Conservation (phyloP, 2,329 filamentous ascomycete species). For the Penicillium sumatraense region DNA sequence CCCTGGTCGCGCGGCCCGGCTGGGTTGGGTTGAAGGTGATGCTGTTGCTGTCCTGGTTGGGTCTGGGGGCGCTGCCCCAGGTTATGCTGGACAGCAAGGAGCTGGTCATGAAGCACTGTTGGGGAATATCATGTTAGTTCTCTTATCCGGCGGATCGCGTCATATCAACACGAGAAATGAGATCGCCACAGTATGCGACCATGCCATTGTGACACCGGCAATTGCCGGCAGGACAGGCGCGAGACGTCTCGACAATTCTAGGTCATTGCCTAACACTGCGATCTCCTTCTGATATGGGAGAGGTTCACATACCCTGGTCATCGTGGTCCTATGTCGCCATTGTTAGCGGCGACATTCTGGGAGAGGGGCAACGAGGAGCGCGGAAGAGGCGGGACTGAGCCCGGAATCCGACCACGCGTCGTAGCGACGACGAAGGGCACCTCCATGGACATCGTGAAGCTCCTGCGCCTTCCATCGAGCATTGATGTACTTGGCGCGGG, state of each 20-base stretch:
- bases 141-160: not conserved
- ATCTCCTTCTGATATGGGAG: not conserved
- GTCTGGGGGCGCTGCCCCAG: constrained; percentile 45
- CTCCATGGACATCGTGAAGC: not conserved
- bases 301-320: constrained; percentile 47
- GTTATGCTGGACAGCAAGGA: constrained; percentile 56
- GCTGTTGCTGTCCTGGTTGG: constrained; percentile 46
- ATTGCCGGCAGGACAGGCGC: not conserved
- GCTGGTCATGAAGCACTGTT: constrained; percentile 66
- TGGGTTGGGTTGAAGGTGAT: constrained; percentile 45
- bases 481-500: constrained; percentile 22
- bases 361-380: not conserved
- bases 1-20: constrained; percentile 54
- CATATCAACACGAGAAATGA: not conserved
- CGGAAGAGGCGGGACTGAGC: constrained; percentile 11
- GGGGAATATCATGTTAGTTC: constrained; percentile 13
- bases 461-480: constrained; percentile 4
- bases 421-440: not conserved
- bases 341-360: constrained; percentile 16
- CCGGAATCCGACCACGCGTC: constrained; percentile 20
- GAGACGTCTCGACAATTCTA: not conserved
- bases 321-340: constrained; percentile 43
- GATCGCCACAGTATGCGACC: not conserved
- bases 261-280: not conserved
- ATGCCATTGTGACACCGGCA: not conserved